Base-by-base conservation (phyloP, 2,329 filamentous ascomycete genomes). In the Rutstroemia sydowiana region DNA sequence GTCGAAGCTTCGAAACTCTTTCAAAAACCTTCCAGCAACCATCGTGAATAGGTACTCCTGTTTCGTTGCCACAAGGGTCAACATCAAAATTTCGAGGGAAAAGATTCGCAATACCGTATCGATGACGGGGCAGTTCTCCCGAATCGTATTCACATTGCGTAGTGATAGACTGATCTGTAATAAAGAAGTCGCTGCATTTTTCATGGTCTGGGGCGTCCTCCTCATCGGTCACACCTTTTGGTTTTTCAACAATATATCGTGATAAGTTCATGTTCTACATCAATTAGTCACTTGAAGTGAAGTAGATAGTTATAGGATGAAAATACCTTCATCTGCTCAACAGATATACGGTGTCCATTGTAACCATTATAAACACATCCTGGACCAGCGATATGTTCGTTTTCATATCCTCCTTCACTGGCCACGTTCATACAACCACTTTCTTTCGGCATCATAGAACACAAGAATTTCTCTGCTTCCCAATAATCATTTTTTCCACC, bases 11-110 rank as follows among this genome's bases (percentile, higher is more conserved):
- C 11, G 54, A 58, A 3, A 54, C 34, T 13, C 39, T 31, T 23
- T 51, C 52, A 34, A 58, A 58, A n/a, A 58, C 53, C 23, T 53
- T 55, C 52, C 52, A 58, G 18, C 56, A 58, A 16, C 54, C 23
- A 30, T 51, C 48, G 23, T 58, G 54, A 23, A 54, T 47, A 26
- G 52, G 47, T 5, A 57, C 36, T 2, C 26, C 50, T 13, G 48
- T n/a, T 23, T 20, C 43, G 0, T 18, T 13, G 40, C 31, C 16
- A 3, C 14, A 21, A 14, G 31, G 2, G 8, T 10, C 3, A 8
- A 40, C 42, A 8, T 40, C 18, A 31, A 31, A 37, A 10, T 56
- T 56, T 31, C 20, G 41, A 23, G 40, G 6, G 5, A 28, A 31
- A 21, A 57, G 50, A 3, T 30, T 8, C 18, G 30, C 10, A 8